Percentiles rank a stretch among this genome's conserved stretches.
phyloP scores from a whole-genome alignment of 106 monocot genomes.

The Allium cepa region DNA sequence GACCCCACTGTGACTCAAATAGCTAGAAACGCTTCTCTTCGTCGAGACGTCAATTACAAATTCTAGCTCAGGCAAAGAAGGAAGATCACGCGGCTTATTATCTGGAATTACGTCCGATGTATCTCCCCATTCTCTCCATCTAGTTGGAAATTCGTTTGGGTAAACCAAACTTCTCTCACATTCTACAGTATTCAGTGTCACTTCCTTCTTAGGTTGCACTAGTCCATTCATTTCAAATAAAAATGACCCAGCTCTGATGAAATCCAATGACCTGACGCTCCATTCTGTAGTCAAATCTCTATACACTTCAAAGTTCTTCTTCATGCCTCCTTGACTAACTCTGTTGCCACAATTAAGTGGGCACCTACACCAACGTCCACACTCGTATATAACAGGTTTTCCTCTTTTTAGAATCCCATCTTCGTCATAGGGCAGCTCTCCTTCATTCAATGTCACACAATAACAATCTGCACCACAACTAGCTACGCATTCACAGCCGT shows the following conservation, averaged over 20 bases:
- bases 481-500: slow-evolving; percentile 31
- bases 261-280: slow-evolving; percentile 56
- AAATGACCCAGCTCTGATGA: slow-evolving; percentile 59
- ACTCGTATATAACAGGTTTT: slow-evolving; percentile 52
- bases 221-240: slow-evolving; percentile 50
- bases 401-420: slow-evolving; percentile 46
- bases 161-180: not conserved
- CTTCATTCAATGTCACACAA: slow-evolving; percentile 40
- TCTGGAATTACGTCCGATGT: not conserved
- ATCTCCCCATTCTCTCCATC: not conserved
- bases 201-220: not conserved
- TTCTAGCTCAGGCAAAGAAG: not conserved
- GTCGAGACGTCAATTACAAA: not conserved
- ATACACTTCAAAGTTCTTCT: slow-evolving; percentile 47
- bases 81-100: not conserved
- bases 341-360: slow-evolving; percentile 37
- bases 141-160: not conserved
- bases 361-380: slow-evolving; percentile 46
- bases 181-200: not conserved
- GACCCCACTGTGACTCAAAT: not conserved
- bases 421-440: slow-evolving; percentile 39
- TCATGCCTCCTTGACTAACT: slow-evolving; percentile 50
- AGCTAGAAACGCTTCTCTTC: not conserved
- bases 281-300: slow-evolving; percentile 39
- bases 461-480: slow-evolving; percentile 24